Percentiles rank a stretch among this genome's conserved stretches.
phyloP scores from a whole-genome alignment of 306 rosid genomes.

The Castanopsis chinensis region DNA sequence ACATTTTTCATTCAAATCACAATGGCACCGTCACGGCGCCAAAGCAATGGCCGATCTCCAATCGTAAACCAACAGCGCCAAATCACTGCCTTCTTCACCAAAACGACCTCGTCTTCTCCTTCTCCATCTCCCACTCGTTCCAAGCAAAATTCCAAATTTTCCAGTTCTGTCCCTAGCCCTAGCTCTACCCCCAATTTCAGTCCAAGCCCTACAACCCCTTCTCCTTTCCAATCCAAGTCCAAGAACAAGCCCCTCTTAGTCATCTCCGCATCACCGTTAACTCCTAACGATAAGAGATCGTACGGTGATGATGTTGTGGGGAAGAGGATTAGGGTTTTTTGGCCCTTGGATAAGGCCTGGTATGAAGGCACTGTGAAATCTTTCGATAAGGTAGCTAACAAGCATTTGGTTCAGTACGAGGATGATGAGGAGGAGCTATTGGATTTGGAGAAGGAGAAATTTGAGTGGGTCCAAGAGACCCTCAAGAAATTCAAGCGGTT shows the following conservation, averaged over 20 bases:
- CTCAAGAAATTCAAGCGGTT: constrained; percentile 35
- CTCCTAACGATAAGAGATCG: constrained; percentile 17
- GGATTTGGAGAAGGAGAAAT: constrained; percentile 57
- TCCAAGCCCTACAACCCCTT: constrained; percentile 46
- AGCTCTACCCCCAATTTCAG: constrained; percentile 16
- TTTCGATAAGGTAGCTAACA: constrained; percentile 38
- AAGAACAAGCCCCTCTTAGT: constrained; percentile 48
- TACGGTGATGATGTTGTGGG: constrained; percentile 55
- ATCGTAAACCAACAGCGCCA: constrained; percentile 75
- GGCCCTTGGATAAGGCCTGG: constrained; percentile 84
- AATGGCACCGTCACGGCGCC: constrained; percentile 62
- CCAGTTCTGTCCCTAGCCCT: constrained; percentile 13
- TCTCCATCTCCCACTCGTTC: constrained; percentile 17
- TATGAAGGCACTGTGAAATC: constrained; percentile 69
- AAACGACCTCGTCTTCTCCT: constrained; percentile 30
- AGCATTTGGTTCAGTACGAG: constrained; percentile 65
- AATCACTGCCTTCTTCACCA: constrained; percentile 88
- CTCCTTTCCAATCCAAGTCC: constrained; percentile 55
- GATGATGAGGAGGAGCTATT: constrained; percentile 70
- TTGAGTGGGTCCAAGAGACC: constrained; percentile 56
- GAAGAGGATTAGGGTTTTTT: constrained; percentile 65
- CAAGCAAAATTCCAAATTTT: constrained; percentile 19
- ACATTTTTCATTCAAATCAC: not conserved
- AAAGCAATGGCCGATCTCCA: constrained; percentile 75
- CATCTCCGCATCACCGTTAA: constrained; percentile 36